Evolutionary conservation across 305 asterid species (phyloP), one percentile per base, ranked within the genome.

Genomic region (Rubia balearica): DNA sequence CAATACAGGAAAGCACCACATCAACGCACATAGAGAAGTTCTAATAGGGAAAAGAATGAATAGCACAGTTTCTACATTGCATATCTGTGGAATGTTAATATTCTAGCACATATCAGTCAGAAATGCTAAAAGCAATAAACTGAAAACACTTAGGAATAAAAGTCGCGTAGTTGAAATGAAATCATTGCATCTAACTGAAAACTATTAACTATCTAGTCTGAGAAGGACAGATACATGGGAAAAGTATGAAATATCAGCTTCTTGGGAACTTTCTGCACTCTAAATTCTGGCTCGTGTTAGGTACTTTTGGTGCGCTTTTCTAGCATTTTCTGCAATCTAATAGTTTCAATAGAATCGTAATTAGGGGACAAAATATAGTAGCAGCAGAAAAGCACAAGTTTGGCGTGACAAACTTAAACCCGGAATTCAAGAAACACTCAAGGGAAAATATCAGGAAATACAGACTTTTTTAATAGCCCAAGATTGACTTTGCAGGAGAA

Each of bases 1-100:
- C 36, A 61, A n/a, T 16, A 74, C 40, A 66, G 30, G 1, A 66
- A 73, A 38, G 13, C 30, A 27, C 30, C 69, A 67, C 68, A 14
- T 7, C 10, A 5, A 43, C 6, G 41, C 22, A 55, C 60, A 38
- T 42, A 24, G 42, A 38, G 76, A 56, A 73, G 38, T 49, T 36
- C n/a, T 12, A 57, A 42, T 19, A 33, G 27, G 19, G 55, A 17
- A 30, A 74, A 41, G 33, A 8, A 66, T 24, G 17, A 16, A 30
- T 2, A 56, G 48, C 3, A 45, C 5, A 51, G 27, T 42, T 27
- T 14, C 8, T 6, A 69, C 43, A 49, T 8, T 12, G 19, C 74
- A 30, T 7, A 11, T 61, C 30, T 38, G 48, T n/a, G 19, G 9
- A 33, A 49, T 64, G 43, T 16, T 71, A 62, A 7, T 48, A 16